Percentiles rank a stretch among this genome's conserved stretches.
These are phyloP conservation scores for Russula lepida DNA, from an alignment of 768 basidiomycete species.

Conservation along the genomic window DNA sequence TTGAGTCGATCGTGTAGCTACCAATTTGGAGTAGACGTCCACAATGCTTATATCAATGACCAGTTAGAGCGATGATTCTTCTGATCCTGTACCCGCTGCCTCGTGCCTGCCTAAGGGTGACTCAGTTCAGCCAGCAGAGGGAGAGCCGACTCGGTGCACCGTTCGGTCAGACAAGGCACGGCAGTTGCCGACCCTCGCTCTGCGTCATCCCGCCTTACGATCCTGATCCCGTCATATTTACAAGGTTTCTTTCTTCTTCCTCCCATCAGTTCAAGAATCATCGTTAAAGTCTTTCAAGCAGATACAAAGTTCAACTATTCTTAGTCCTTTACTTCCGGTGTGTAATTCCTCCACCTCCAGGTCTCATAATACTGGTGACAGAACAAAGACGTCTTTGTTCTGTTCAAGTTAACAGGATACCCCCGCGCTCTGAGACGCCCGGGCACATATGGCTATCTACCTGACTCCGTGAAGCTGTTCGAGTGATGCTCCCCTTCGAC, in stretches of 20 bases:
- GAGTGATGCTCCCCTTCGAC: slow-evolving; percentile 43
- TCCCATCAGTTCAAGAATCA: neutral
- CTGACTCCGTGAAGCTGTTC: slow-evolving; percentile 49
- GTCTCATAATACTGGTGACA: no score
- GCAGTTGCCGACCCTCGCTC: neutral
- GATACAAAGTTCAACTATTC: neutral
- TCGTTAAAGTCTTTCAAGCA: neutral
- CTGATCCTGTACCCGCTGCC: neutral
- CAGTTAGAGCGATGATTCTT: slow-evolving; percentile 5
- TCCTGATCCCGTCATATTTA: neutral
- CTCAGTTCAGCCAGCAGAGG: neutral
- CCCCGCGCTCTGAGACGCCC: slow-evolving; percentile 39
- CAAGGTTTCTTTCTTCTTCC: neutral
- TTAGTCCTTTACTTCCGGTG: slow-evolving; percentile 35
- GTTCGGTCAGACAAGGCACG: slow-evolving; percentile 3
- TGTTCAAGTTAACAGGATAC: no score
- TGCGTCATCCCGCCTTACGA: neutral
- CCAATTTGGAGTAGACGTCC: neutral
- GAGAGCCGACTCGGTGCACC: no score
- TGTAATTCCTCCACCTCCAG: slow-evolving; percentile 40
- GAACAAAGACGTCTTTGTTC: no score
- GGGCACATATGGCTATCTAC: slow-evolving; percentile 44
- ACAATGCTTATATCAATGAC: neutral
- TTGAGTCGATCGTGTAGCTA: neutral
- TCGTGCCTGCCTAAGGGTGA: neutral